Base-by-base conservation (phyloP, 805 yeast species). In the Pichia paraexigua region DNA sequence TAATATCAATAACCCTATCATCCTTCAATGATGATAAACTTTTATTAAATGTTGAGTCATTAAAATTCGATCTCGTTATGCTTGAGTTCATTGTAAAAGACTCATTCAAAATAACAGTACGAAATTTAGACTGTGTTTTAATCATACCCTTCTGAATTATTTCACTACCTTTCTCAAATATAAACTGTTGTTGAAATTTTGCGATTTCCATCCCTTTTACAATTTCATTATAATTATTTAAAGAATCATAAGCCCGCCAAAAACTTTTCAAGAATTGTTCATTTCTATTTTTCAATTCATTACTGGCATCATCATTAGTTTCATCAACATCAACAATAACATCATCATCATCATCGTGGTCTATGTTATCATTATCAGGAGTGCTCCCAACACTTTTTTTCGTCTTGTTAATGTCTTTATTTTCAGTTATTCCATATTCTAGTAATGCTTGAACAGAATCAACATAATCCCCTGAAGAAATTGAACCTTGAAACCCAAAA, bases 381-480 rank as follows among this genome's bases (percentile, higher is more conserved):
- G 7, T 24, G 4, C 25, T n/a, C 15, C 30, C 10, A 18, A 28
- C 6, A 63, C 53, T 15, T 58, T 61, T 53, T 47, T 60, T 55
- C 53, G 27, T 9, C 54, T 56, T 11, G 46, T 54, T 56, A 25
- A 32, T 43, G 28, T 13, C 18, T 42, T 45, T 45, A 45, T 44
- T 66, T n/a, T 69, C 75, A 52, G 42, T 20, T 21, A 32, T 32
- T 11, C 83, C 87, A 49, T 75, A 78, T 62, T 94, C 97, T 24
- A 94, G 69, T 49, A 92, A 66, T 2, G 98, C 97, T 4, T 90
- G 79, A 10, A 94, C 70, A 0, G 96, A 79, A 62, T 94, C 97
- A 4, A 87, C 96, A 62, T 85, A 89, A 65, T 94, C 99, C 67
- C 89, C 87, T 0, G 98, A 98, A 40, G 95, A 82, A 17, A 92